Evolutionary conservation across 1,284 basidiomycete species (phyloP), one percentile per base, ranked within the genome.

Genomic region (Rhodotorula mucilaginosa): DNA sequence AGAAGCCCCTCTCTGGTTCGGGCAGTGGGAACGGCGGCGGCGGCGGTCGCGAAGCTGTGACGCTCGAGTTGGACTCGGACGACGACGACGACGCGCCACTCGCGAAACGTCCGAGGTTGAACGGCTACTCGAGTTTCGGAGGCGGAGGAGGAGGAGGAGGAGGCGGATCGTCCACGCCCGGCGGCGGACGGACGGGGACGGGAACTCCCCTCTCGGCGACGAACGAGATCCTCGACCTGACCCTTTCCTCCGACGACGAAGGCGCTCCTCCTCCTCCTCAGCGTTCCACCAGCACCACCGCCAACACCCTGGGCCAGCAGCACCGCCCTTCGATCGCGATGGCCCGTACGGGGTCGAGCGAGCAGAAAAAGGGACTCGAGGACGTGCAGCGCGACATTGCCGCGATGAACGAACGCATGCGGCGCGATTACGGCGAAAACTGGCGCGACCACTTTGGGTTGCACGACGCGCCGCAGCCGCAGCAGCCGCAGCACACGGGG

Each of bases 141-240:
- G 29, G 26, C 26, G 26, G 34, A 34, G 34, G 34, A 34, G 34
- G 34, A 34, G 34, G 34, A 34, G 6, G 26, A 15, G 54, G 21
- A 8, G 47, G 46, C 61, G 23, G 29, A 49, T 26, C 59, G 59
- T 60, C 39, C 19, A 5, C 61, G 51, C 21, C 58, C 23, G 44
- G 44, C 23, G 44, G 44, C 15, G 58, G 19, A 4, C 16, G 58
- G 21, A 34, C 39, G 31, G 51, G 65, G 18, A 21, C 23, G 34
- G 29, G 48, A 2, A 59, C 61, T 12, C 61, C 61, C 8, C 21
- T 61, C 47, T n/a, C 31, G 21, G 59, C 46, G 12, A 21, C 19
- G 26, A 51, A 10, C n/a, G 71, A 70, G n/a, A 86, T 92, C 57
- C 92, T 92, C 76, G 91, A 93, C 80, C 82, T 93, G 68, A 93